Conservation (phyloP, 805 yeast species). For the Candida ortonii region DNA sequence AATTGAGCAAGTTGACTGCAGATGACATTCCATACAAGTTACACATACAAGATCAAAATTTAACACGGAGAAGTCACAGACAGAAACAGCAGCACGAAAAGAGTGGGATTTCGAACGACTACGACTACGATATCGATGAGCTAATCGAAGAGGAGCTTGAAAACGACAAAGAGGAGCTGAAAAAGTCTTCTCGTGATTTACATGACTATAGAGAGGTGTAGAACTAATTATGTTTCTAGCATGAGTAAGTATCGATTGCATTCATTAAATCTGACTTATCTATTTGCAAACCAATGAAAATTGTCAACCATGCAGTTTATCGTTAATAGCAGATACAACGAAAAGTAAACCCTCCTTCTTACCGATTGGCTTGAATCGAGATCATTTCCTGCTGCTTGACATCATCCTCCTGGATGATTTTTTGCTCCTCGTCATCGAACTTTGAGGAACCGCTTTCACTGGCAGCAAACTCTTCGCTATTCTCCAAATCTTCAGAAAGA, state of each 20-base stretch:
- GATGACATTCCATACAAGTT: conserved; percentile 32
- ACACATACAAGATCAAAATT: conserved; percentile 20
- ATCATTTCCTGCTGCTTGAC: conserved; percentile 20
- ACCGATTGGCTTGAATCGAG: conserved; percentile 21
- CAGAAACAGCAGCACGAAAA: conserved; percentile 2
- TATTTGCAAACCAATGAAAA: too few relatives aligned
- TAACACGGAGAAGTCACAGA: conserved; percentile 19
- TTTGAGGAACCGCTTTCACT: too few relatives aligned
- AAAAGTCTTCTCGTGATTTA: conserved; percentile 1
- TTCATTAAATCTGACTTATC: background rate
- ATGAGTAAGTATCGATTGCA: background rate
- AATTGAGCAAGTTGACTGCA: conserved; percentile 23
- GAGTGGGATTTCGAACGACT: conserved; percentile 40
- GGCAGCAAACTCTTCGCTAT: too few relatives aligned
- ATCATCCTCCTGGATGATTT: conserved; percentile 19
- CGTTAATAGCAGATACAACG: too few relatives aligned
- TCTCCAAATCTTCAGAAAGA: conserved; percentile 9
- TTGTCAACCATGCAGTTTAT: conserved; percentile 2
- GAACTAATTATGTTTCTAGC: background rate
- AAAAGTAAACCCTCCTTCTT: too few relatives aligned
- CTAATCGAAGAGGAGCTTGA: conserved; percentile 37
- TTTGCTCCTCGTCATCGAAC: too few relatives aligned
- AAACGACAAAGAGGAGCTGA: conserved; percentile 22
- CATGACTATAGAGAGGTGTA: conserved; percentile 10
- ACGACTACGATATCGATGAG: conserved; percentile 48